phyloP scores from a whole-genome alignment of 23 red algal genomes.

The Agarophyton chilense region DNA sequence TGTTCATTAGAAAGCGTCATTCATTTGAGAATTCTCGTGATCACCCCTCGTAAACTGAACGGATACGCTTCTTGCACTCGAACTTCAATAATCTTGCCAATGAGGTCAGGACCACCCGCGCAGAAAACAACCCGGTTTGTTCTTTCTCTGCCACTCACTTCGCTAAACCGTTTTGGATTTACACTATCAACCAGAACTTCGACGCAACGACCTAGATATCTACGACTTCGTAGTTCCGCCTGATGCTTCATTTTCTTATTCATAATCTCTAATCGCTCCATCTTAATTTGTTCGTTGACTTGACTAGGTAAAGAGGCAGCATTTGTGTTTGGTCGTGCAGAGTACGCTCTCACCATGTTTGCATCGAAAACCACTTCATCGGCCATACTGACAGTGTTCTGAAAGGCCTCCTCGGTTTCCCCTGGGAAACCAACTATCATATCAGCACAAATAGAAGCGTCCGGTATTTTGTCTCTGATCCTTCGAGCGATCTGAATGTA shows the following conservation, averaged over 20 bases:
- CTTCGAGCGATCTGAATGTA: constrained; percentile 75
- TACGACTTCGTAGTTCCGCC: constrained; percentile 55
- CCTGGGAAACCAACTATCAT: constrained; percentile 96
- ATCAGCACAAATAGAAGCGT: constrained; percentile 93
- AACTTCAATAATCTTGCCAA: constrained; percentile 66
- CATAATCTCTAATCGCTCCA: constrained; percentile 71
- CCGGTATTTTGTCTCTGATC: constrained; percentile 88
- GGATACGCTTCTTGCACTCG: constrained; percentile 64
- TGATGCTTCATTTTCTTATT: constrained; percentile 72
- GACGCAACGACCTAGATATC: constrained; percentile 79
- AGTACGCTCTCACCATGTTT: constrained; percentile 91
- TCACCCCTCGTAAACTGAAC: constrained; percentile 62
- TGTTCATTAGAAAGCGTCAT: not conserved
- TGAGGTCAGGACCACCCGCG: constrained; percentile 26
- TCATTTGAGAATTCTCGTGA: not conserved
- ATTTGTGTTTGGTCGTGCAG: constrained; percentile 83
- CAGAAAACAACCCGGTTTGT: constrained; percentile 78
- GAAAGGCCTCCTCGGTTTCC: constrained; percentile 87
- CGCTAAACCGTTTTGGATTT: constrained; percentile 47
- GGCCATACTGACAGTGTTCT: constrained; percentile 71
- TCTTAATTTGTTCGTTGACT: constrained; percentile 74
- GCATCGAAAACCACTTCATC: constrained; percentile 79
- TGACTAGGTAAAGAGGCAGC: constrained; percentile 73
- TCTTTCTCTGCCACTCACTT: constrained; percentile 74
- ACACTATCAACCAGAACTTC: constrained; percentile 84